Evolutionary conservation across 306 rosid species (phyloP).

Genomic region (Cucurbita argyrosperma): DNA sequence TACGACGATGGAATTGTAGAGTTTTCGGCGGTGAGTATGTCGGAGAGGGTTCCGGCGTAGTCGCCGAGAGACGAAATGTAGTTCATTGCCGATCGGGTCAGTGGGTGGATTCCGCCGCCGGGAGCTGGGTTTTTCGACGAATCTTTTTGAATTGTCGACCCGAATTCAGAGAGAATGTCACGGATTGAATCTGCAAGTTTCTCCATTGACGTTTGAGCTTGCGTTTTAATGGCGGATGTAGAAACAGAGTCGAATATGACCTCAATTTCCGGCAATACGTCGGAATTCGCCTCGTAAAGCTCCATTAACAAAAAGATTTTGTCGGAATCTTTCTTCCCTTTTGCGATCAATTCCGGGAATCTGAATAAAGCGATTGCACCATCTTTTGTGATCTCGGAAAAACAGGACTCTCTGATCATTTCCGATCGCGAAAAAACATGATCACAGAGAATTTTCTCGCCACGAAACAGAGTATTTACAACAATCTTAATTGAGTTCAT

Average conservation of each 20-base stretch:
- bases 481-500: slow-evolving; percentile 17
- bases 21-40: slow-evolving; percentile 18
- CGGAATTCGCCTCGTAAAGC: slow-evolving; percentile 22
- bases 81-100: slow-evolving; percentile 21
- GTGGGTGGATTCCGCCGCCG: slow-evolving; percentile 38
- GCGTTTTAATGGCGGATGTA: slow-evolving; percentile 18
- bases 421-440: slow-evolving; percentile 31
- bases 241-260: slow-evolving; percentile 18
- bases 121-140: slow-evolving; percentile 13
- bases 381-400: slow-evolving; percentile 24
- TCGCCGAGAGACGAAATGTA: slow-evolving; percentile 26
- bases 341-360: slow-evolving; percentile 27
- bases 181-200: slow-evolving; percentile 24
- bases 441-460: slow-evolving; percentile 33
- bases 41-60: slow-evolving; percentile 14
- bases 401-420: slow-evolving; percentile 27
- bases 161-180: slow-evolving; percentile 20
- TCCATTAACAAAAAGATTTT: slow-evolving; percentile 27
- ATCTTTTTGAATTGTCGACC: slow-evolving; percentile 22
- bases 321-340: slow-evolving; percentile 19
- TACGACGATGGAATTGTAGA: slow-evolving; percentile 8
- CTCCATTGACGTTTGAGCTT: slow-evolving; percentile 20
- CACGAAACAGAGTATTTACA: slow-evolving; percentile 24
- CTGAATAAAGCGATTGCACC: slow-evolving; percentile 27
- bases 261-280: slow-evolving; percentile 29